These are phyloP conservation scores for Pyronema omphalodes DNA, from an alignment of 495 filamentous ascomycete species.

Conservation along the genomic window DNA sequence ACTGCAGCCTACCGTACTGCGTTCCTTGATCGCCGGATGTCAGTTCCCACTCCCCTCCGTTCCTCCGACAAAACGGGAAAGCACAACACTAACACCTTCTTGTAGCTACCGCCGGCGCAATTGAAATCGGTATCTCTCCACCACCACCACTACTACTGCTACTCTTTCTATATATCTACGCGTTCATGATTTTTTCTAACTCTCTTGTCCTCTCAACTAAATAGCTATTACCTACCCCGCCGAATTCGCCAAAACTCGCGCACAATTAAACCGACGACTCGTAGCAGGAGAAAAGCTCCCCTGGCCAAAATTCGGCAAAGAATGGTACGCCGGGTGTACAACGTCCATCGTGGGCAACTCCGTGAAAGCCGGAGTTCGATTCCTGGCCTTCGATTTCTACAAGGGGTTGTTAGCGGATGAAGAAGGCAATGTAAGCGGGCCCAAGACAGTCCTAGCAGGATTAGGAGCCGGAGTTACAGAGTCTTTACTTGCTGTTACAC, in stretches of 20 bases:
- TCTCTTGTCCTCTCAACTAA: slow-evolving; percentile 3
- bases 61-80: not conserved
- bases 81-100: not conserved
- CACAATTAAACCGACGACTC: slow-evolving; percentile 78
- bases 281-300: slow-evolving; percentile 70
- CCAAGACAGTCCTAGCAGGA: slow-evolving; percentile 76
- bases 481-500: slow-evolving; percentile 81
- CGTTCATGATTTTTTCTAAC: not conserved
- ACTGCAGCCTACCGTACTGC: slow-evolving; percentile 1
- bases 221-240: slow-evolving; percentile 94
- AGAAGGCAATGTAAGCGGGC: slow-evolving; percentile 76
- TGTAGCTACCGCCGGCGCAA: slow-evolving; percentile 61
- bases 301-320: slow-evolving; percentile 75
- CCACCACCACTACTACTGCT: too few species aligned
- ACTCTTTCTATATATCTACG: not conserved
- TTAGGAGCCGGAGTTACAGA: slow-evolving; percentile 92
- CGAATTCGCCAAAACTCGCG: slow-evolving; percentile 92
- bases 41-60: slow-evolving; percentile 3
- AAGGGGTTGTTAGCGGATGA: slow-evolving; percentile 66
- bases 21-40: slow-evolving; percentile 23
- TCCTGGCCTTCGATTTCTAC: slow-evolving; percentile 90
- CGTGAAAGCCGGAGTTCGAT: slow-evolving; percentile 85
- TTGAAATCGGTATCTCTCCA: slow-evolving; percentile 60
- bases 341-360: slow-evolving; percentile 95
- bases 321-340: slow-evolving; percentile 97